These are phyloP conservation scores for Xylariales sp. DNA, from an alignment of 2,329 filamentous ascomycete species.

Conservation along the genomic window DNA sequence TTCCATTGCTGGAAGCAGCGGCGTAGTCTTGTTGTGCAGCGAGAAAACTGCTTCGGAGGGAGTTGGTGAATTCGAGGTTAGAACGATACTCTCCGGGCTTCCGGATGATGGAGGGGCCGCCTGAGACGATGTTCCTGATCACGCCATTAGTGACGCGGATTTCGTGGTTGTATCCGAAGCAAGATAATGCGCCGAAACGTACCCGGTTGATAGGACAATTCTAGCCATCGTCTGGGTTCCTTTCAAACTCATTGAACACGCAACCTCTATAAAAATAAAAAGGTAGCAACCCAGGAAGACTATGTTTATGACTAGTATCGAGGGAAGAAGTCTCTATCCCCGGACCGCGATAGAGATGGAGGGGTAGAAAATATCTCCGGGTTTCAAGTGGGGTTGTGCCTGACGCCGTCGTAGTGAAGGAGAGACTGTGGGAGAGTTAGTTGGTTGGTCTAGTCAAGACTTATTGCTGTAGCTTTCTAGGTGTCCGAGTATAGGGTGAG, in stretches of 20 bases:
- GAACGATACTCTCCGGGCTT: constrained; percentile 75
- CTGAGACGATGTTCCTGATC: constrained; percentile 74
- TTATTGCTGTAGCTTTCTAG: too few relatives aligned
- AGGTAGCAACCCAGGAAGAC: background rate
- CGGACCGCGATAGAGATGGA: background rate
- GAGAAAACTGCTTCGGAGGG: constrained; percentile 77
- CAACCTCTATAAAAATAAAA: constrained; percentile 5
- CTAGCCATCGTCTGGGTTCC: constrained; percentile 55
- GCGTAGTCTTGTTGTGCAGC: constrained; percentile 64
- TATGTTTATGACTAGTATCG: background rate
- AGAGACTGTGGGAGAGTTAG: too few relatives aligned
- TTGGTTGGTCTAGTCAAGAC: too few relatives aligned
- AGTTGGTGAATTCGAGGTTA: constrained; percentile 88
- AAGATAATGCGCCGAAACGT: too few relatives aligned
- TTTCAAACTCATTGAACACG: constrained; percentile 1
- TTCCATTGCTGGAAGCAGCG: constrained; percentile 17
- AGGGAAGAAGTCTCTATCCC: background rate
- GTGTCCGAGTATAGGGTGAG: too few relatives aligned
- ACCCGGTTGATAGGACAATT: constrained; percentile 83
- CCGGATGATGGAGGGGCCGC: constrained; percentile 77
- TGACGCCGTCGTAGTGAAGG: constrained; percentile 3
- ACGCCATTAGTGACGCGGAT: constrained; percentile 20
- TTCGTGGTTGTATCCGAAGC: too few relatives aligned
- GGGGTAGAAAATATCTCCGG: constrained; percentile 5
- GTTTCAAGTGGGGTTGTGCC: constrained; percentile 5